Percentiles rank a stretch among this genome's conserved stretches.
phyloP scores from a whole-genome alignment of 2,329 filamentous ascomycete species.

The Clarireedia sp. region DNA sequence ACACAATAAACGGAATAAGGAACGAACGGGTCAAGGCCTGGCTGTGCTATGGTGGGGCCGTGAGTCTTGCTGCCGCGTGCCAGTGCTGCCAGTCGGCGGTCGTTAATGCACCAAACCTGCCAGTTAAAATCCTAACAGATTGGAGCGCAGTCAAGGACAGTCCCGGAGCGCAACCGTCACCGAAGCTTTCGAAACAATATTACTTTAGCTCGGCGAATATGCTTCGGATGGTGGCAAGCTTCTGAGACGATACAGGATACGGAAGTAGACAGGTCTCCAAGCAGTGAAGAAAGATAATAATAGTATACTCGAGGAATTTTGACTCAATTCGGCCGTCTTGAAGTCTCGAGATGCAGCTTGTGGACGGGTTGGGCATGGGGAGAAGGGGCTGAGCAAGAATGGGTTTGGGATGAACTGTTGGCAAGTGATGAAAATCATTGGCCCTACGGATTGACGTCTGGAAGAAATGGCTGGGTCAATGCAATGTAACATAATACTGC shows the following conservation, averaged over 20 bases:
- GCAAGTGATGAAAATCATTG: not conserved
- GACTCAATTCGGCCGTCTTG: constrained; percentile 2
- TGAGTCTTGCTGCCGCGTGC: not conserved
- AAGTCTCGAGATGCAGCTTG: constrained; percentile 8
- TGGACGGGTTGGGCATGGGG: not conserved
- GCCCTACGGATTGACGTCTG: not conserved
- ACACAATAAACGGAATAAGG: constrained; percentile 2
- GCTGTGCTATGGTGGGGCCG: constrained; percentile 11
- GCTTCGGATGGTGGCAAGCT: not conserved
- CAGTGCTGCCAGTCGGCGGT: not conserved
- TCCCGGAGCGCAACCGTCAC: not conserved
- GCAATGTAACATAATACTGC: constrained; percentile 8
- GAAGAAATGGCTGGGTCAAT: constrained; percentile 5
- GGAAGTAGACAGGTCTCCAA: not conserved
- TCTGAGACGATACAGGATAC: not conserved
- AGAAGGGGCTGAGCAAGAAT: constrained; percentile 8
- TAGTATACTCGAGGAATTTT: not conserved
- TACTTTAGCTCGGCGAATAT: not conserved
- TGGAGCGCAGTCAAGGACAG: not conserved
- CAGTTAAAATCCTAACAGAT: constrained; percentile 4
- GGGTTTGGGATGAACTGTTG: constrained; percentile 3
- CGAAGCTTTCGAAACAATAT: constrained; percentile 2
- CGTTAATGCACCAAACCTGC: not conserved
- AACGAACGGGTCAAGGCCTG: constrained; percentile 6
- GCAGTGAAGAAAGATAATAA: constrained; percentile 8